Evolutionary conservation across 2,329 filamentous ascomycete species (phyloP), one percentile per base, ranked within the genome.

Genomic region (Epichloe uncinata): DNA sequence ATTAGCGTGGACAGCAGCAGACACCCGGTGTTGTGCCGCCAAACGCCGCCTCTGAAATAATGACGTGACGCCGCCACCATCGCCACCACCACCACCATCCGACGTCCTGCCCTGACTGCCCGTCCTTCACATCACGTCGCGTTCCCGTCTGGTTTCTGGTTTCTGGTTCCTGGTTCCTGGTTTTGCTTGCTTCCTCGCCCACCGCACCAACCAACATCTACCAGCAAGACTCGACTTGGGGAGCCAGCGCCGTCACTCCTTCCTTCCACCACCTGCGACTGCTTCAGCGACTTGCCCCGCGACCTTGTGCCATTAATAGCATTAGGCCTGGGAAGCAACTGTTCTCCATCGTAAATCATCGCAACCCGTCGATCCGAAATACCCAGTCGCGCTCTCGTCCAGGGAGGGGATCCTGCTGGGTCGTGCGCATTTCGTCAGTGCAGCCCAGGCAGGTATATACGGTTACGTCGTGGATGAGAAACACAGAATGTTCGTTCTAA

Each of bases 401-500:
- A 42, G 26, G 47, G 37, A 16, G 47, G 47, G 33, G 22, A 15
- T 38, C 16, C 11, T 38, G 30, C 34, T 38, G 22, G 34, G 47
- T 40, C 35, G 38, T 42, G 42, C 20, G 47, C 38, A 36, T 37
- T 33, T 34, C 46, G 26, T 20, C 12, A 30, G 22, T 48, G 18
- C 45, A 40, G 36, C 36, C 37, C 36, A 30, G 38, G n/a, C 22
- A 22, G 20, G 15, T 9, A 30, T 30, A 41, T 5, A 13, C n/a
- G 20, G 20, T 8, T 30, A 42, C 13, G 20, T 3, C 5, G 8
- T 26, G 34, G 9, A 16, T 22, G 33, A 7, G n/a, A 30, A 33
- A 16, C 16, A 9, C 51, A 53, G 48, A 48, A 72, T 72, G 69
- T 72, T 72, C 58, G 64, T 71, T 52, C 65, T 70, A 54, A 63